These are phyloP conservation scores for Sporobolus alterniflorus DNA, from an alignment of 202 grass and related monocot genomes.

Conservation along the genomic window DNA sequence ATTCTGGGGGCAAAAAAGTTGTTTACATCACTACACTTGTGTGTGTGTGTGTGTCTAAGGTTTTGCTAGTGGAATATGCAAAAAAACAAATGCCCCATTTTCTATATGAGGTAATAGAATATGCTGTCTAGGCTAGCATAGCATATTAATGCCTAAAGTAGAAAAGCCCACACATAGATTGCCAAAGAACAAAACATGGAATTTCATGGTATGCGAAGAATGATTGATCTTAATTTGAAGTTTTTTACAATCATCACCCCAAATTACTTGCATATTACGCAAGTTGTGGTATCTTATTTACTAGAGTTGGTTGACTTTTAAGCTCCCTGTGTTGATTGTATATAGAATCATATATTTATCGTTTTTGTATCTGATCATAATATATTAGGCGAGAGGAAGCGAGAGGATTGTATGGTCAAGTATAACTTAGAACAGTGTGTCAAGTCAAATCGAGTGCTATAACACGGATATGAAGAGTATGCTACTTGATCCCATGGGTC, in stretches of 20 bases:
- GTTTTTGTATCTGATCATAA: no score
- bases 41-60: background rate
- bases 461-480: no score
- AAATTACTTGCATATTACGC: background rate
- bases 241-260: background rate
- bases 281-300: background rate
- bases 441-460: no score
- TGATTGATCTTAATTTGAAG: background rate
- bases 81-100: slow-evolving; percentile 1
- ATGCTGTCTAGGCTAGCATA: slow-evolving; percentile 40
- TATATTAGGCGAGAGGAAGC: no score
- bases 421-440: no score
- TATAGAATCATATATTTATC: no score
- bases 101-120: slow-evolving; percentile 41
- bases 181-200: slow-evolving; percentile 10
- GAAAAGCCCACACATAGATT: slow-evolving; percentile 27
- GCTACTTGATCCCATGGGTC: no score
- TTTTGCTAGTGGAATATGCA: slow-evolving; percentile 24
- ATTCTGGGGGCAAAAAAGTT: no score
- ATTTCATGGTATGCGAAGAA: slow-evolving; percentile 10
- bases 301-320: no score
- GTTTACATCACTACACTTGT: no score
- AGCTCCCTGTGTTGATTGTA: no score
- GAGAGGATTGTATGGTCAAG: no score
- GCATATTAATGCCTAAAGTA: slow-evolving; percentile 40